Conservation (phyloP, 805 yeast genomes). For the Monosporozyma siamensis region DNA sequence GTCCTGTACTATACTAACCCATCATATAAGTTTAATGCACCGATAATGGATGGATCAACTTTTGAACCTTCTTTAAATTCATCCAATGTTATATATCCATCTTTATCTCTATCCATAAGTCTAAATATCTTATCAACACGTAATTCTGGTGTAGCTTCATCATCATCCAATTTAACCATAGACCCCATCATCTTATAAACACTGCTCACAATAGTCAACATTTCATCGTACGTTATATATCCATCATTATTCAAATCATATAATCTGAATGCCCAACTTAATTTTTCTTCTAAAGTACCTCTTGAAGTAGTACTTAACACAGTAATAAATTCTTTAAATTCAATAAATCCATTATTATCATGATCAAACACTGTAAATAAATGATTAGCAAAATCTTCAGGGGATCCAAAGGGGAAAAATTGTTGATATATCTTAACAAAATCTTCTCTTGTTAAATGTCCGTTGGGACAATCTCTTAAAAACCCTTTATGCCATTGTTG, state of each 20-base stretch:
- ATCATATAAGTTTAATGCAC: slow-evolving; percentile 71
- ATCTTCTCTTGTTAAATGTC: slow-evolving; percentile 78
- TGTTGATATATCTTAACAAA: slow-evolving; percentile 89
- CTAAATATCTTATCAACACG: slow-evolving; percentile 75
- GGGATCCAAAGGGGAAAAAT: slow-evolving; percentile 97
- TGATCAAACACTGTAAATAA: slow-evolving; percentile 84
- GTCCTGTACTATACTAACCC: slow-evolving; percentile 74
- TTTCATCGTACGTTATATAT: slow-evolving; percentile 61
- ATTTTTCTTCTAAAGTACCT: slow-evolving; percentile 75
- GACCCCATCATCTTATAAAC: slow-evolving; percentile 93
- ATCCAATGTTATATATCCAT: slow-evolving; percentile 62
- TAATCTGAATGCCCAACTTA: slow-evolving; percentile 80
- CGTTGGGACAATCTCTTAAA: slow-evolving; percentile 85
- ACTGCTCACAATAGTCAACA: slow-evolving; percentile 69
- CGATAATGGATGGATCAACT: slow-evolving; percentile 64
- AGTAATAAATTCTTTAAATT: slow-evolving; percentile 84
- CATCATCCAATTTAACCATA: slow-evolving; percentile 80
- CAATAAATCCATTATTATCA: slow-evolving; percentile 71
- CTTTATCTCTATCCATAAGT: slow-evolving; percentile 59
- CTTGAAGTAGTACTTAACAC: slow-evolving; percentile 81
- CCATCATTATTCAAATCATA: slow-evolving; percentile 83
- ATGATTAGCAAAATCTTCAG: slow-evolving; percentile 79
- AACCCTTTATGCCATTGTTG: slow-evolving; percentile 99
- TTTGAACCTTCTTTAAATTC: slow-evolving; percentile 80
- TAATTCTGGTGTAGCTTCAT: slow-evolving; percentile 85